Evolutionary conservation across 176 grass and related monocot genomes (phyloP).

Genomic region (Raddia distichophylla): DNA sequence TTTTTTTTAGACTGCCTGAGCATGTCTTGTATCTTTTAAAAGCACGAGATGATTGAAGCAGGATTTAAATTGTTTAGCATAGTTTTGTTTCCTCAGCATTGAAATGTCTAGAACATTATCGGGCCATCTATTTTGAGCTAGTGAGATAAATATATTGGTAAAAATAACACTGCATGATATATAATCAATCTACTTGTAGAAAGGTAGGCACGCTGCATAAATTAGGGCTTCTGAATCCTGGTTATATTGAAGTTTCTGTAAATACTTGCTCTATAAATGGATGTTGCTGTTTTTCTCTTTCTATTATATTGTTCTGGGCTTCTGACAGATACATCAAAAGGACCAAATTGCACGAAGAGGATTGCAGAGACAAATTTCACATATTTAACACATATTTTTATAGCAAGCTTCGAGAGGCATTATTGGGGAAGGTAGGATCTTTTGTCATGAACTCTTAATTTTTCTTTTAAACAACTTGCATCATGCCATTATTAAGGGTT

Average conservation of each 20-base stretch:
- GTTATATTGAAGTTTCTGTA: background rate
- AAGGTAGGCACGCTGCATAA: background rate
- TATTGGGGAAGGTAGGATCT: constrained; percentile 44
- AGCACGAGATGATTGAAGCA: constrained; percentile 8
- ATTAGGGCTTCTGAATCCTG: constrained; percentile 5
- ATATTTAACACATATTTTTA: constrained; percentile 97
- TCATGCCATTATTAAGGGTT: background rate
- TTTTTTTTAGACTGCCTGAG: background rate
- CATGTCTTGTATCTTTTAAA: background rate
- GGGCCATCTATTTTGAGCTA: constrained; percentile 23
- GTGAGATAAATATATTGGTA: constrained; percentile 19
- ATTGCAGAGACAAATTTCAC: constrained; percentile 54
- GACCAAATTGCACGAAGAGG: constrained; percentile 33
- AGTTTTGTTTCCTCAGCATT: constrained; percentile 5
- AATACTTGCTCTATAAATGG: background rate
- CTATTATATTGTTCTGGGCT: constrained; percentile 5
- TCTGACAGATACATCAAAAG: constrained; percentile 68
- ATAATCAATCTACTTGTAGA: background rate
- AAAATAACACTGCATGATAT: constrained; percentile 16
- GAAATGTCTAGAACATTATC: constrained; percentile 10
- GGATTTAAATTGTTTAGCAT: constrained; percentile 11
- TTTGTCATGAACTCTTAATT: constrained; percentile 35
- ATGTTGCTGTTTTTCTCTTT: constrained; percentile 34
- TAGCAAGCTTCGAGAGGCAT: constrained; percentile 79
- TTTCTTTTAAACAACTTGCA: constrained; percentile 13